phyloP scores from a whole-genome alignment of 2,329 filamentous ascomycete genomes.

The Ciborinia camelliae region DNA sequence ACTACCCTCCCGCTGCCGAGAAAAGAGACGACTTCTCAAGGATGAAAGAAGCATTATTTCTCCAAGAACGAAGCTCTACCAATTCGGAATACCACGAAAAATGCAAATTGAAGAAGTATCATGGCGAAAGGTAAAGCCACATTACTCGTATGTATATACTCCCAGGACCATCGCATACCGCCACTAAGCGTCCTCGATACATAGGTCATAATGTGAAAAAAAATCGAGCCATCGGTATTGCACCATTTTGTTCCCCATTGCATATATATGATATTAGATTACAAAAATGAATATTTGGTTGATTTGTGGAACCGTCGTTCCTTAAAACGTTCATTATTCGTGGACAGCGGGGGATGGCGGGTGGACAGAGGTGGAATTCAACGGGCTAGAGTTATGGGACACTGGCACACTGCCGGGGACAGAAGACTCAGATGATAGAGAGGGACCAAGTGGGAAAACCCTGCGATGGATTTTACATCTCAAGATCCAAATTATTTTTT shows the following conservation, averaged over 20 bases:
- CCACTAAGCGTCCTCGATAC: conserved; percentile 4
- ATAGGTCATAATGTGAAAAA: too few relatives aligned
- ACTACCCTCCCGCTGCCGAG: not conserved
- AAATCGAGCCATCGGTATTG: conserved; percentile 2
- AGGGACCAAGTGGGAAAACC: not conserved
- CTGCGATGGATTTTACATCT: not conserved
- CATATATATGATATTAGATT: not conserved
- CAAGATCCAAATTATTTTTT: not conserved
- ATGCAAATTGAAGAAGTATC: not conserved
- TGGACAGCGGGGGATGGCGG: not conserved
- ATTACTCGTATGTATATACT: not conserved
- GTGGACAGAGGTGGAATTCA: not conserved
- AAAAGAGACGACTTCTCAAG: conserved; percentile 8
- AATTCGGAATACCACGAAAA: not conserved
- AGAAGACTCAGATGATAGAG: too few relatives aligned
- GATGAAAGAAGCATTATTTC: conserved; percentile 11
- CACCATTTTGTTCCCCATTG: conserved; percentile 5
- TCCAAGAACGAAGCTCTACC: not conserved
- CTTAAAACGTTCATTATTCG: not conserved
- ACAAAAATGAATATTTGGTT: conserved; percentile 1
- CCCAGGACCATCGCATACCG: not conserved
- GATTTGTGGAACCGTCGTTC: not conserved
- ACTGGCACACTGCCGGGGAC: too few relatives aligned
- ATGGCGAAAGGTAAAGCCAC: conserved; percentile 9
- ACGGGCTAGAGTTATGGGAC: too few relatives aligned